These are phyloP conservation scores for Lactarius vividus DNA, from an alignment of 768 basidiomycete species.

Conservation along the genomic window DNA sequence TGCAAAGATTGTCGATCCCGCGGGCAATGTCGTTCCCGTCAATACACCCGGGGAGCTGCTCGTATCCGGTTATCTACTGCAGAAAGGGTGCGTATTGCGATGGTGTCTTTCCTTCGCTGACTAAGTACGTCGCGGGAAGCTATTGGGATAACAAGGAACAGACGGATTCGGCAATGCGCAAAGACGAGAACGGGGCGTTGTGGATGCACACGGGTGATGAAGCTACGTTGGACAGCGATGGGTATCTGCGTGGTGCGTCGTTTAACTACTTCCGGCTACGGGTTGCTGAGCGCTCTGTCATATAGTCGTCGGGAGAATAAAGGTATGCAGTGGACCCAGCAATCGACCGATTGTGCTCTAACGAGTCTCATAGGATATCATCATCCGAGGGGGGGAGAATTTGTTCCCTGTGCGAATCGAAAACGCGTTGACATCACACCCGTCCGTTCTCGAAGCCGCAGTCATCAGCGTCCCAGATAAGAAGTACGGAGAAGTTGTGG, in stretches of 20 bases:
- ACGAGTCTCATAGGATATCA: conserved; percentile 55
- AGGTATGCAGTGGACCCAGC: conserved; percentile 43
- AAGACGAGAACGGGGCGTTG: conserved; percentile 49
- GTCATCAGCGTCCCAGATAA: conserved; percentile 68
- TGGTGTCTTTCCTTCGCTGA: background rate
- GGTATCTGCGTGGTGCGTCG: conserved; percentile 65
- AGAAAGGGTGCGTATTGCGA: conserved; percentile 59
- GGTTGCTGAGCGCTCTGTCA: background rate
- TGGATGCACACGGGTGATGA: conserved; percentile 90
- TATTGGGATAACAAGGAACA: conserved; percentile 78
- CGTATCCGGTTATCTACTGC: conserved; percentile 72
- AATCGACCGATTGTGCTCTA: background rate
- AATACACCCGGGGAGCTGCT: conserved; percentile 73
- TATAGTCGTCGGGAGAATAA: conserved; percentile 74
- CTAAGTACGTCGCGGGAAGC: conserved; percentile 38
- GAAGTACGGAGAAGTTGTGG: conserved; percentile 75
- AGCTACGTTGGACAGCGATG: conserved; percentile 77
- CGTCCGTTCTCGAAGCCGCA: conserved; percentile 65
- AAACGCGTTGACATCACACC: conserved; percentile 58
- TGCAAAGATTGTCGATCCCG: conserved; percentile 62
- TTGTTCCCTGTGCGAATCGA: conserved; percentile 85
- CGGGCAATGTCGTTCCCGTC: conserved; percentile 65
- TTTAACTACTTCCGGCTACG: background rate
- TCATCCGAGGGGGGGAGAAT: conserved; percentile 88
- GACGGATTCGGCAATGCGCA: conserved; percentile 56